Conservation (phyloP, 164 flowering plant species). For the Platanus orientalis region DNA sequence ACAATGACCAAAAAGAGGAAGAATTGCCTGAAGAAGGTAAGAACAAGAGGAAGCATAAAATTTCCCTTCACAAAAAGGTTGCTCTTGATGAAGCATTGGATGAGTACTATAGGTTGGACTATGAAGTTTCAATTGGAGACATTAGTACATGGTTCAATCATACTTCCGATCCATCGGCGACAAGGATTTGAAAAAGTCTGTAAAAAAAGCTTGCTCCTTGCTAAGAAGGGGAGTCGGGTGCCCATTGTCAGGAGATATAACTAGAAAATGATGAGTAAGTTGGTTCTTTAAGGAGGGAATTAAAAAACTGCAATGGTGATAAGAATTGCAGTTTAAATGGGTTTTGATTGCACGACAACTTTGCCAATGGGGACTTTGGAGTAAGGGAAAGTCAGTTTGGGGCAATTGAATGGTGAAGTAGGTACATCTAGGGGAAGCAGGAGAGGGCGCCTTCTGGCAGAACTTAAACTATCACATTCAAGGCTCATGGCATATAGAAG, state of each 20-base stretch:
- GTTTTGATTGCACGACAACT: conserved; percentile 9
- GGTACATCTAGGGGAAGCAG: conserved; percentile 37
- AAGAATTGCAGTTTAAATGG: conserved; percentile 26
- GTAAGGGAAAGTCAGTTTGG: conserved; percentile 19
- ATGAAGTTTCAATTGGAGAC: conserved; percentile 85
- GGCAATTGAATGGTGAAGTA: conserved; percentile 30
- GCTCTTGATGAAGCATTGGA: conserved; percentile 39
- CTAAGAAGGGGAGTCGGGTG: conserved; percentile 63
- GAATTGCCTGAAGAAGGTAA: conserved; percentile 34
- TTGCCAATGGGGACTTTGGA: conserved; percentile 12
- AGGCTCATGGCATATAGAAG: conserved; percentile 61
- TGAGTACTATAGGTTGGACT: conserved; percentile 76
- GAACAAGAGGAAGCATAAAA: conserved; percentile 49
- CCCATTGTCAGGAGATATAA: conserved; percentile 39
- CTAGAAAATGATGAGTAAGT: conserved; percentile 40
- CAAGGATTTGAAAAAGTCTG: conserved; percentile 78
- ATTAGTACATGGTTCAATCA: conserved; percentile 86
- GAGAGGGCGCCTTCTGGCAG: conserved; percentile 46
- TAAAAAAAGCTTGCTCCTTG: conserved; percentile 84
- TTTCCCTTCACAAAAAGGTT: conserved; percentile 38
- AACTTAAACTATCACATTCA: conserved; percentile 40
- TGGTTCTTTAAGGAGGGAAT: conserved; percentile 20
- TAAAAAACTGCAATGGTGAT: conserved; percentile 10
- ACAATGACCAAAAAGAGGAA: conserved; percentile 22
- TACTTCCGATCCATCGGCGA: conserved; percentile 62